Evolutionary conservation across 805 yeast species (phyloP).

Genomic region (Zygosaccharomyces bailii): DNA sequence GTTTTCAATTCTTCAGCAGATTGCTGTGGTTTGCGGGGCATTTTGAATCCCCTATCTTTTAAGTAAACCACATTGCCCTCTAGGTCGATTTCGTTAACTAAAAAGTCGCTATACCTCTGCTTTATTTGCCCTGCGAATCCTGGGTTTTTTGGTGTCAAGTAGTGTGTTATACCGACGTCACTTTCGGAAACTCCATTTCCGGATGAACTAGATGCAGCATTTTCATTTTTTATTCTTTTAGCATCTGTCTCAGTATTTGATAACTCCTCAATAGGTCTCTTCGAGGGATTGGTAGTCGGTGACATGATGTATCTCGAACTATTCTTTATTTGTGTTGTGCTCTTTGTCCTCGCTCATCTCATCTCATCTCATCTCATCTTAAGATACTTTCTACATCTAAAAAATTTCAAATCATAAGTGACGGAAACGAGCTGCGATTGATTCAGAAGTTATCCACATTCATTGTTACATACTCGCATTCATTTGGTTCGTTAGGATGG

Average conservation of each 20-base stretch:
- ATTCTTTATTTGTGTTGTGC: slow-evolving; percentile 5
- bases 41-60: slow-evolving; percentile 65
- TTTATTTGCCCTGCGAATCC: slow-evolving; percentile 82
- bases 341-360: slow-evolving; percentile 1
- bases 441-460: background rate
- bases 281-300: slow-evolving; percentile 8
- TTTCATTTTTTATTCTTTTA: slow-evolving; percentile 22
- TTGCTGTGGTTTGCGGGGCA: slow-evolving; percentile 47
- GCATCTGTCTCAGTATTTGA: slow-evolving; percentile 13
- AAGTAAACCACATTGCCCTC: slow-evolving; percentile 72
- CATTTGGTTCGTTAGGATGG: slow-evolving; percentile 6
- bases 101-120: slow-evolving; percentile 87
- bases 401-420: slow-evolving; percentile 13
- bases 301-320: slow-evolving; percentile 7
- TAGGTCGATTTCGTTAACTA: slow-evolving; percentile 80
- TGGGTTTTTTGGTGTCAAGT: slow-evolving; percentile 46
- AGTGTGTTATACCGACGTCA: slow-evolving; percentile 87
- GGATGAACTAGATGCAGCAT: background rate
- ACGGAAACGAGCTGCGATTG: slow-evolving; percentile 1
- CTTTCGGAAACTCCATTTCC: slow-evolving; percentile 53
- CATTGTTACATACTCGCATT: too few species aligned
- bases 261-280: slow-evolving; percentile 25
- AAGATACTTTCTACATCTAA: slow-evolving; percentile 2
- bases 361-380: slow-evolving; percentile 6
- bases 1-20: slow-evolving; percentile 40